These are phyloP conservation scores for Leishmania braziliensis DNA, from an alignment of 208 protist species.

Conservation along the genomic window DNA sequence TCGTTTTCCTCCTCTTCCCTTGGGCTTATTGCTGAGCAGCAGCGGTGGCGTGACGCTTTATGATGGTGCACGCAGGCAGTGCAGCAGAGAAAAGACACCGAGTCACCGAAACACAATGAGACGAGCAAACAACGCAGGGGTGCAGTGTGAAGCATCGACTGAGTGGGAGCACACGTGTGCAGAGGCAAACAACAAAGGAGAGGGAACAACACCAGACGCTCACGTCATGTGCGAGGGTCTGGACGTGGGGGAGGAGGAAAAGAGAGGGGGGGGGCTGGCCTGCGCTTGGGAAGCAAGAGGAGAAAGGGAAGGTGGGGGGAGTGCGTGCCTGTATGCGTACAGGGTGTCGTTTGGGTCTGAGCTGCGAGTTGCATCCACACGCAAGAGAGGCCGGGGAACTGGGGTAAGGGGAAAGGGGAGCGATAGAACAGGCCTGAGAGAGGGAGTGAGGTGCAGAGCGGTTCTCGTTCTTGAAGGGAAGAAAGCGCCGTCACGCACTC, in stretches of 20 bases:
- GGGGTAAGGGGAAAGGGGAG: slow-evolving; percentile 6
- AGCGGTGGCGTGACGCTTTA: background rate
- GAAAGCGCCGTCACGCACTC: background rate
- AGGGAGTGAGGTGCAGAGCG: background rate
- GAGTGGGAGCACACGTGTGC: too few relatives aligned
- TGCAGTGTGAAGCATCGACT: background rate
- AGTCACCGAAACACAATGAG: background rate
- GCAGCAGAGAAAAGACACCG: background rate
- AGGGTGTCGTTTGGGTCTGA: background rate
- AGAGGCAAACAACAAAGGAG: background rate
- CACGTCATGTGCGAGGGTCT: background rate
- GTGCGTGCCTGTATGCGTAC: background rate
- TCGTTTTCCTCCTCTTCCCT: background rate
- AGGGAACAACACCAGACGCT: background rate
- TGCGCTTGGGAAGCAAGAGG: background rate
- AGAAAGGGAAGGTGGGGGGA: background rate
- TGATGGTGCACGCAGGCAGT: background rate
- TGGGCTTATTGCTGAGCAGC: background rate
- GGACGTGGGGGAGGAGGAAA: too few relatives aligned
- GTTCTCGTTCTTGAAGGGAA: background rate
- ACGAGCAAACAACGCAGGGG: background rate
- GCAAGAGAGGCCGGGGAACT: background rate
- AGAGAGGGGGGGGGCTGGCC: background rate
- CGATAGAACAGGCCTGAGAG: background rate
- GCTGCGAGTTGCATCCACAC: background rate